Percentiles rank a stretch among this genome's conserved stretches.
Conservation (phyloP, 176 grass and related monocot species). For the Bromus sterilis region DNA sequence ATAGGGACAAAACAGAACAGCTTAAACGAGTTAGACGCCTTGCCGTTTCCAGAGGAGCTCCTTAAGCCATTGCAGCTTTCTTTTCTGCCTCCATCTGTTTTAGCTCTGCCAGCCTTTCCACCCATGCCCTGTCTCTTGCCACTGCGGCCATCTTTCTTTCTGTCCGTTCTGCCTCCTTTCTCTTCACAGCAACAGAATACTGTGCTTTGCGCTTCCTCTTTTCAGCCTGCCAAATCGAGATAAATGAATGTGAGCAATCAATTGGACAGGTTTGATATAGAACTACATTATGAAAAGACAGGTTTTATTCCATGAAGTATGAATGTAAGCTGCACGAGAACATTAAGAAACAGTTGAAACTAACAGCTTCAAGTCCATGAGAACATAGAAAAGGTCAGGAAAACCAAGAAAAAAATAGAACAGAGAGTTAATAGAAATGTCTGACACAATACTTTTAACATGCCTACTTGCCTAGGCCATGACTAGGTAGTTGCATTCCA, state of each 20-base stretch:
- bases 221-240: conserved; percentile 58
- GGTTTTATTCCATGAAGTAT: background rate
- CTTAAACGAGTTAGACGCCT: conserved; percentile 33
- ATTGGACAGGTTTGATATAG: background rate
- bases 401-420: background rate
- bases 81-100: conserved; percentile 64
- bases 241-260: conserved; percentile 8
- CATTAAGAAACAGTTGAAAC: background rate
- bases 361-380: background rate
- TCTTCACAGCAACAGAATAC: conserved; percentile 67
- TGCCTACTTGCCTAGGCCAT: background rate
- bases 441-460: background rate
- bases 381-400: background rate
- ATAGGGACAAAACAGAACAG: background rate
- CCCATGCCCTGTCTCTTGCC: conserved; percentile 86
- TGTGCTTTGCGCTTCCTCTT: conserved; percentile 86
- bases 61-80: conserved; percentile 45
- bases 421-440: background rate
- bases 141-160: conserved; percentile 95
- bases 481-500: background rate
- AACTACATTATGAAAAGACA: background rate
- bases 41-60: conserved; percentile 28
- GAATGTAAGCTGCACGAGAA: background rate
- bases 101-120: conserved; percentile 65
- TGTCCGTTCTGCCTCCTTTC: conserved; percentile 65